phyloP scores from a whole-genome alignment of 2,329 filamentous ascomycete genomes.

The Aspergillus sp. region DNA sequence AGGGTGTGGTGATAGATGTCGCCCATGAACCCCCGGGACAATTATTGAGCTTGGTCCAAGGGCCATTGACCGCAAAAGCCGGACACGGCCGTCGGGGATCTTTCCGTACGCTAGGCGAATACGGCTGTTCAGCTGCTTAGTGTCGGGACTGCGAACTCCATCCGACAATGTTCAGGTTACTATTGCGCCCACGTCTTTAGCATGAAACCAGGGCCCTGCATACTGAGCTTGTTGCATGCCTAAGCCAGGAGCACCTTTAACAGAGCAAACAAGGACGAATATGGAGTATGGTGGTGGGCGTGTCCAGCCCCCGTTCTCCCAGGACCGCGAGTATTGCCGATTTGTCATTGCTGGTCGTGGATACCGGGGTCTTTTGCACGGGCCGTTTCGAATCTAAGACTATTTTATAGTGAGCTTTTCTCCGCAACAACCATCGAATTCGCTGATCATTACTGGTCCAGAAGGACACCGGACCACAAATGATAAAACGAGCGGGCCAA shows the following conservation, averaged over 20 bases:
- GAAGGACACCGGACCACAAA: background rate
- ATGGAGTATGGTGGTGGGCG: background rate
- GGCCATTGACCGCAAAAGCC: background rate
- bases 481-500: background rate
- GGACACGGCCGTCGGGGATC: background rate
- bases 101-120: background rate
- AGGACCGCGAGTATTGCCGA: background rate
- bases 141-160: background rate
- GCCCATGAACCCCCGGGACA: background rate
- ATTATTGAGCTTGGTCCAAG: background rate
- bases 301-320: background rate
- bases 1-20: background rate
- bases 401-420: background rate
- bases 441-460: background rate
- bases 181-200: background rate
- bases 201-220: background rate
- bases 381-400: constrained; percentile 4
- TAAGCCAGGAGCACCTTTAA: background rate
- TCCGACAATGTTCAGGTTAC: background rate
- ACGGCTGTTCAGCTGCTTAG: background rate
- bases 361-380: background rate
- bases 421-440: background rate
- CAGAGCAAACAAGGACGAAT: background rate
- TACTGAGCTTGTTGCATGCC: background rate
- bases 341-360: background rate